A percentile compares a stretch with the other conserved stretches of the same genome.
Evolutionary conservation across 148 eudicot genomes (phyloP).

Genomic region (Fagopyrum tataricum): DNA sequence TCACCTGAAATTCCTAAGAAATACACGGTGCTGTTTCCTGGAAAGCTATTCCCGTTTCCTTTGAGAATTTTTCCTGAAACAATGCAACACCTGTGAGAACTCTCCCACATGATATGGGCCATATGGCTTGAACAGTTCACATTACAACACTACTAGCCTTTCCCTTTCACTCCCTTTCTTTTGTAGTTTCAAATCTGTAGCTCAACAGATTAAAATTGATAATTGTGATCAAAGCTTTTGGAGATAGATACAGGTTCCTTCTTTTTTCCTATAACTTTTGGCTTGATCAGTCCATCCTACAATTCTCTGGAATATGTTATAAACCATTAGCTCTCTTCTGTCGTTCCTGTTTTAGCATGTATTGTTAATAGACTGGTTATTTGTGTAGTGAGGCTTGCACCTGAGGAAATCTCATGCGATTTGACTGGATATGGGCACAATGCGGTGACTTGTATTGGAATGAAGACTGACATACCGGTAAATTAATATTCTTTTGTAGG

Average conservation of each 20-base stretch:
- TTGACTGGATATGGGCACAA: slow-evolving; percentile 89
- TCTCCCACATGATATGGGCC: neutral
- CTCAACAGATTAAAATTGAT: neutral
- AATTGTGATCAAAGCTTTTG: slow-evolving; percentile 8
- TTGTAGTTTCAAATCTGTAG: neutral
- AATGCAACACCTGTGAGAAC: neutral
- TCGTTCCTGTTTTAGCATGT: slow-evolving; percentile 2
- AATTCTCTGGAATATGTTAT: neutral
- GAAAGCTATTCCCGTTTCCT: neutral
- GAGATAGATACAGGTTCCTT: neutral
- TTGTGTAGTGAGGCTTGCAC: slow-evolving; percentile 92
- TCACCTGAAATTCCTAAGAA: too few relatives aligned
- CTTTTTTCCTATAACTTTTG: neutral
- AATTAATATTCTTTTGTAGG: slow-evolving; percentile 9
- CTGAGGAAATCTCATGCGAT: slow-evolving; percentile 70
- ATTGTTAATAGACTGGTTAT: slow-evolving; percentile 9
- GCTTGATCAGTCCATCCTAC: neutral
- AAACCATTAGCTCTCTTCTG: neutral
- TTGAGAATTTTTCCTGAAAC: neutral
- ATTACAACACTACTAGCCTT: neutral
- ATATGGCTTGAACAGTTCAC: neutral
- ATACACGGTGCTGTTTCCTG: neutral
- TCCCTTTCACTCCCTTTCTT: neutral
- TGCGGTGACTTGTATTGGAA: slow-evolving; percentile 94
- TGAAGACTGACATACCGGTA: slow-evolving; percentile 98